These are phyloP conservation scores for Ensete glaucum DNA, from an alignment of 176 grass and related monocot species.

Conservation along the genomic window DNA sequence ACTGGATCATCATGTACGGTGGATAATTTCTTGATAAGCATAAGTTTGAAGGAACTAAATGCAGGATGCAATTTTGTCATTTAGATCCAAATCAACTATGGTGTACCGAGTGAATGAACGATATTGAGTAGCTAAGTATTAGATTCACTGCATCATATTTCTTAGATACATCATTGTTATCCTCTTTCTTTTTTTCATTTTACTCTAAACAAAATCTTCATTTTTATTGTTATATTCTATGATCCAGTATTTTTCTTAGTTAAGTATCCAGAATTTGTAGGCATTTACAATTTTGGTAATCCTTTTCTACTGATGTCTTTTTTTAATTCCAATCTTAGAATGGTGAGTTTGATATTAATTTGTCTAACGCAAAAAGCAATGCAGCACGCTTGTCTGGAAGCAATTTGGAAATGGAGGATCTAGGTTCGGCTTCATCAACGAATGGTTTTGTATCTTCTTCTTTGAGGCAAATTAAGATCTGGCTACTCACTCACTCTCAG, in stretches of 20 bases:
- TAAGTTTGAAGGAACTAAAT: no score
- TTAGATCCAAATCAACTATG: no score
- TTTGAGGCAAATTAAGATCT: conserved; percentile 56
- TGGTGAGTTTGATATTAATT: not conserved
- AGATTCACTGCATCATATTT: not conserved
- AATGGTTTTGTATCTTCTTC: conserved; percentile 46
- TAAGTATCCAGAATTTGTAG: not conserved
- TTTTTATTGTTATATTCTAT: not conserved
- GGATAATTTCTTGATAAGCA: no score
- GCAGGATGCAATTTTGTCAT: no score
- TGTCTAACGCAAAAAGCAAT: conserved; percentile 6
- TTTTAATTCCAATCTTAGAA: not conserved
- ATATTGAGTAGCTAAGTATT: no score
- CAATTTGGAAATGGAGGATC: conserved; percentile 56
- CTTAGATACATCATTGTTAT: not conserved
- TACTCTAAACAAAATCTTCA: not conserved
- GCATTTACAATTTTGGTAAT: not conserved
- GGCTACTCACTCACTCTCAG: conserved; percentile 72
- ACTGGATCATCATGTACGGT: no score
- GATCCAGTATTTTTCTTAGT: not conserved
- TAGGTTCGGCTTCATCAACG: conserved; percentile 40
- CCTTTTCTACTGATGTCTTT: not conserved
- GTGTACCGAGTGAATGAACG: no score
- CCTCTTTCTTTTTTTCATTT: not conserved
- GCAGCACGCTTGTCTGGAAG: conserved; percentile 77